These are phyloP conservation scores for Phytophthora pinifolia DNA, from an alignment of 352 stramenopile genomes.

Conservation along the genomic window DNA sequence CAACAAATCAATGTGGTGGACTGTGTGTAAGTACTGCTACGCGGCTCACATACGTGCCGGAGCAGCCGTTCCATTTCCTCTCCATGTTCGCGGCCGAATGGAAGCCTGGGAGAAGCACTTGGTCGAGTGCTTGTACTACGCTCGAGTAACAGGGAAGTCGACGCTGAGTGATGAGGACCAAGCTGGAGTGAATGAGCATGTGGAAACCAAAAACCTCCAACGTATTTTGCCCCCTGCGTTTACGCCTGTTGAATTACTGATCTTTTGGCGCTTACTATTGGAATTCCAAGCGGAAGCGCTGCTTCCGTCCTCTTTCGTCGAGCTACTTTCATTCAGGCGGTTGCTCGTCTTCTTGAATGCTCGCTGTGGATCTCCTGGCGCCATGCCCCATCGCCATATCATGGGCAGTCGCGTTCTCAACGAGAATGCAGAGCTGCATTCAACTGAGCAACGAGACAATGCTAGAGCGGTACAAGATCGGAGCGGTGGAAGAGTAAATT, in stretches of 20 bases:
- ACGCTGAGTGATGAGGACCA: background rate
- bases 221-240: background rate
- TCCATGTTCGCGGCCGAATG: background rate
- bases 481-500: slow-evolving; percentile 15
- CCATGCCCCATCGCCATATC: slow-evolving; percentile 4
- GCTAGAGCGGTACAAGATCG: slow-evolving; percentile 1
- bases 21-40: slow-evolving; percentile 7
- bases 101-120: too few species aligned
- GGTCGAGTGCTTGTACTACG: slow-evolving; percentile 5
- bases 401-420: slow-evolving; percentile 9
- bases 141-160: slow-evolving; percentile 1
- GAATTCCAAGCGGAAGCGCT: slow-evolving; percentile 4
- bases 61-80: background rate
- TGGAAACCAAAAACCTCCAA: background rate
- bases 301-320: slow-evolving; percentile 12
- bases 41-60: background rate
- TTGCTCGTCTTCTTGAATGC: slow-evolving; percentile 11
- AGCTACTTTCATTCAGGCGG: background rate
- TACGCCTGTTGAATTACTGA: background rate
- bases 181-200: background rate
- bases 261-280: slow-evolving; percentile 1
- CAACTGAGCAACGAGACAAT: slow-evolving; percentile 6
- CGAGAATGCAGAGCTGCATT: slow-evolving; percentile 7
- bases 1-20: slow-evolving; percentile 9
- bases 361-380: slow-evolving; percentile 4